Evolutionary conservation across 1,284 basidiomycete genomes (phyloP), one percentile per base, ranked within the genome.

Genomic region (Apiotrichum veenhuisii): DNA sequence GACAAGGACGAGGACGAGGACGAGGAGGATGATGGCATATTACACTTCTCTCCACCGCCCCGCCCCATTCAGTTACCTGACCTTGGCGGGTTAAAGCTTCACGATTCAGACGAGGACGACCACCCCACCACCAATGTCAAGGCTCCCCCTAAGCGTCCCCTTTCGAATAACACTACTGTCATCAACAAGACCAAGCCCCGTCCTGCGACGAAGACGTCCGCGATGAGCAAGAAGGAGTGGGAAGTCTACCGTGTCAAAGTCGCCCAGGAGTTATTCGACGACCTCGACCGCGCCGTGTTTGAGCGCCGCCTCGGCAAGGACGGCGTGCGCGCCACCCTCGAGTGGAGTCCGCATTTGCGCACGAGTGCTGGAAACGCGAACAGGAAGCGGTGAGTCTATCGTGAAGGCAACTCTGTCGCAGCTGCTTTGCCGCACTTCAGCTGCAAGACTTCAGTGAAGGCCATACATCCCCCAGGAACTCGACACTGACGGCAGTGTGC

Each of bases 351-450:
- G 37, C 61, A 73, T 25, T 51, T 77, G 42, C 62, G 73, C 63
- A 74, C 69, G 0, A 74, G 73, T 10, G 75, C 75, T 17, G 75
- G 75, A 9, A 66, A 64, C 18, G 75, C 75, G 4, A 41, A 41
- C 47, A 58, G 61, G 15, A 55, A 30, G 20, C 43, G 41, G 43
- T 30, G 46, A 20, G 38, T 48, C 47, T 52, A 69, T 58, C 63
- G 67, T 74, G 3, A 2, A 17, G 4, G 37, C 8, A 17, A 8
- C n/a, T n/a, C n/a, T n/a, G n/a, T n/a, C n/a, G n/a, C n/a, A n/a
- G n/a, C n/a, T n/a, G n/a, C n/a, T n/a, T n/a, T n/a, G n/a, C n/a
- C n/a, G n/a, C n/a, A n/a, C n/a, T n/a, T n/a, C n/a, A n/a, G n/a
- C n/a, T n/a, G n/a, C n/a, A n/a, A n/a, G n/a, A n/a, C n/a, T n/a